Conservation (phyloP, 768 basidiomycete species). For the Inosperma sp. region DNA sequence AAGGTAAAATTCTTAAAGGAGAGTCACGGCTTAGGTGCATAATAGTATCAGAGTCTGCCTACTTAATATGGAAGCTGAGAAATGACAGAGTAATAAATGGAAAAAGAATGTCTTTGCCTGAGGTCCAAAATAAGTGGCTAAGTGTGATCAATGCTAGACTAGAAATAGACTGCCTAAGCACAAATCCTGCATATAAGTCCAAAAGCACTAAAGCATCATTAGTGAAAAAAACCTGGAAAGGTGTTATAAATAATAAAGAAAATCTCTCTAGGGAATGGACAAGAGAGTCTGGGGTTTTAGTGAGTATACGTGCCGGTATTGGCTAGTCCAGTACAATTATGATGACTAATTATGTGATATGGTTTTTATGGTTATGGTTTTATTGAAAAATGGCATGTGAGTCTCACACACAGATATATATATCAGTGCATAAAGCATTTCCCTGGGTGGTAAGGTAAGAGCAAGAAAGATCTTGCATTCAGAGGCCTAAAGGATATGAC, state of each 20-base stretch:
- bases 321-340: conserved; percentile 2
- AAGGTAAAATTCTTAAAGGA: background rate
- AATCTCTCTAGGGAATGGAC: conserved; percentile 11
- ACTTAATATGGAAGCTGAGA: conserved; percentile 11
- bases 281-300: conserved; percentile 16
- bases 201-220: background rate
- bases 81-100: conserved; percentile 1
- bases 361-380: background rate
- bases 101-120: background rate
- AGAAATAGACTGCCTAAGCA: conserved; percentile 16
- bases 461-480: background rate
- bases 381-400: background rate
- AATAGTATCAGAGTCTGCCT: conserved; percentile 2
- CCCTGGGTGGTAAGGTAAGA: conserved; percentile 2
- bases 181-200: conserved; percentile 5
- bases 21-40: background rate
- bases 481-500: background rate
- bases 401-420: conserved; percentile 6
- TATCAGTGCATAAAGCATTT: conserved; percentile 9
- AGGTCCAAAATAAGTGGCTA: conserved; percentile 20
- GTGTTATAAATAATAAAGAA: conserved; percentile 5
- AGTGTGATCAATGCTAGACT: conserved; percentile 18
- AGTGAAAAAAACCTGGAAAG: conserved; percentile 14
- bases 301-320: conserved; percentile 13
- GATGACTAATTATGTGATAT: background rate